Conservation (phyloP, 2,329 filamentous ascomycete genomes). For the Colletotrichum endophyticum region DNA sequence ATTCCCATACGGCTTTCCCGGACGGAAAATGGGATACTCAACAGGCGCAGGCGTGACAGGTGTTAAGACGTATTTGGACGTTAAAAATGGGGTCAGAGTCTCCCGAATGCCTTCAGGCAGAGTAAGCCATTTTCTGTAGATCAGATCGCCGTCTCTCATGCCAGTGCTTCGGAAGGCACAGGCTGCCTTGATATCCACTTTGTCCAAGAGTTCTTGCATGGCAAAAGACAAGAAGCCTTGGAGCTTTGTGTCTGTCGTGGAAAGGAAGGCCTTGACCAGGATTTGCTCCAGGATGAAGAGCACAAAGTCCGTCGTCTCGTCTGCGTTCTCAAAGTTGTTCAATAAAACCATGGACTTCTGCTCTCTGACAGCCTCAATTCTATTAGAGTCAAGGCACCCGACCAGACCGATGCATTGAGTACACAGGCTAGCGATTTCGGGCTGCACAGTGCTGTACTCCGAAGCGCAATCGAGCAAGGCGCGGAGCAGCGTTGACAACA, state of each 20-base stretch:
- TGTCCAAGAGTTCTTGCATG: constrained; percentile 88
- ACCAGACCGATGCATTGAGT: constrained; percentile 86
- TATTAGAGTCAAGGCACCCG: constrained; percentile 90
- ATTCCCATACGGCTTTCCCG: constrained; percentile 70
- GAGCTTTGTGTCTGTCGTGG: constrained; percentile 83
- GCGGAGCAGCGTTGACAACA: constrained; percentile 74
- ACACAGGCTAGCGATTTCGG: constrained; percentile 73
- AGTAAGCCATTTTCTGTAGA: constrained; percentile 76
- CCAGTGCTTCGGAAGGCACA: constrained; percentile 45
- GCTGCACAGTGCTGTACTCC: constrained; percentile 73
- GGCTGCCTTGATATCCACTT: constrained; percentile 73
- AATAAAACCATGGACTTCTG: constrained; percentile 85
- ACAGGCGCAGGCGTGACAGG: constrained; percentile 61
- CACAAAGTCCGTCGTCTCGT: constrained; percentile 85
- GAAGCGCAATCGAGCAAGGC: constrained; percentile 85
- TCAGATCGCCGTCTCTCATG: constrained; percentile 55
- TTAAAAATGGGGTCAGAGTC: constrained; percentile 86
- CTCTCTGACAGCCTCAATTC: constrained; percentile 79
- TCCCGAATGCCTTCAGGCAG: constrained; percentile 81
- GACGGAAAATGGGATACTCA: constrained; percentile 80
- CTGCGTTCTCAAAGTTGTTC: constrained; percentile 80
- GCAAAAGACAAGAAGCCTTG: constrained; percentile 93
- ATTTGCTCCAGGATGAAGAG: constrained; percentile 86
- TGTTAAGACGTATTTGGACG: constrained; percentile 79
- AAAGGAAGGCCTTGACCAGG: constrained; percentile 89